Base-by-base conservation (phyloP, 2,329 filamentous ascomycete species). In the Graphilbum sp. region DNA sequence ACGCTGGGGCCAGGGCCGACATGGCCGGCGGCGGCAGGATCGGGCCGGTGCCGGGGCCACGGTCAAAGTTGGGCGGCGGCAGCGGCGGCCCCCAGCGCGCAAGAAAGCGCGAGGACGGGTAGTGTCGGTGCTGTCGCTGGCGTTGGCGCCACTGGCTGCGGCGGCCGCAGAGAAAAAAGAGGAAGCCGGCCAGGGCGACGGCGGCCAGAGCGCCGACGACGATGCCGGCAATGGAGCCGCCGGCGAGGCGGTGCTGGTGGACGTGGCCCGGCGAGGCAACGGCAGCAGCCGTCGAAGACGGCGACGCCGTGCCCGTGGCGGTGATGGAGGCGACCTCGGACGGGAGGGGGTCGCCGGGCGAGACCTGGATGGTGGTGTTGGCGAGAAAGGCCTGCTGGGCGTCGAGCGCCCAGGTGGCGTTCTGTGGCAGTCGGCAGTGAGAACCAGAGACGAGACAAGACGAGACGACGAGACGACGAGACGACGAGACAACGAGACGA, bases 191-290 rank as follows among this genome's bases (percentile, higher is more conserved):
- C 1, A 64, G 44, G 16, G 61, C 42, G 4, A 69, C 37, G 2
- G 65, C 54, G 2, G 61, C 66, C 1, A 64, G 56, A 1, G 51
- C 54, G 19, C 72, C 71, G 27, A 79, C 58, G 1, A 60, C 62
- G 23, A 79, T 74, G 5, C 73, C 75, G 1, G 69, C 72, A 21
- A 78, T 76, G 3, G 65, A 67, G 4, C 71, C 71, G 4, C 44
- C 35, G 8, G 47, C 43, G 10, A 48, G 38, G 21, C 38, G 18
- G 12, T 17, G 12, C 7, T n/a, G 30, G 30, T 9, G 6, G 30
- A 4, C 16, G 30, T n/a, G 30, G 30, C 8, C 15, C 10, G 21
- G 6, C 1, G 45, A 35, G 35, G 39, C 43, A 20, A 24, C 41
- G 32, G 16, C 31, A 25, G 20, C 5, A 15, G 34, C 11, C 13